Evolutionary conservation across 2,329 filamentous ascomycete species (phyloP), one percentile per base, ranked within the genome.

Genomic region (Verticillium nonalfalfae): DNA sequence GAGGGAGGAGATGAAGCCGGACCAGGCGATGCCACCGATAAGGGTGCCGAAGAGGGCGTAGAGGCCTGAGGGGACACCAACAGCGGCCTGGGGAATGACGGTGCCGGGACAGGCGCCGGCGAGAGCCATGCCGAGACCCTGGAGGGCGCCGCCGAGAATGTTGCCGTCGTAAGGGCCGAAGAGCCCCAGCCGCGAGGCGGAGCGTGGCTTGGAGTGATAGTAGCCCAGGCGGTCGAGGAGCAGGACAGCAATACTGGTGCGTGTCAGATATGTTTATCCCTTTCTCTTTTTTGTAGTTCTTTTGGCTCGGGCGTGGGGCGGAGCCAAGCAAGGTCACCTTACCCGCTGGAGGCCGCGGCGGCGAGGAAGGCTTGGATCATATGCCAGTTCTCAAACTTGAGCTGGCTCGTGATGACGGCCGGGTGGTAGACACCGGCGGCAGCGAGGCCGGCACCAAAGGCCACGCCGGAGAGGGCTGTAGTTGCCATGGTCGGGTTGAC

Each of bases 101-200:
- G 86, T 88, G 0, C 88, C 88, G 0, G 88, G 86, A 62, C 87
- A 90, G 0, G 86, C 82, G 9, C 86, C 86, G 0, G 86, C 82
- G 15, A 89, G 73, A 6, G 84, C 80, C 86, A 90, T 89, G 60
- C 88, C 88, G n/a, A 81, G 71, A 39, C 88, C 87, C 33, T 88
- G 79, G 2, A 89, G 72, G 15, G 78, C 68, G 4, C 87, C 88
- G 60, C 88, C 88, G 65, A 89, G 66, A 56, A 89, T 72, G 70
- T 90, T 90, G 61, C 85, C 87, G 67, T 89, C 86, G 67, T 85
- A 86, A 18, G 72, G 69, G 9, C 76, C 75, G 65, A 86, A 80
- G 67, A 86, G 74, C 59, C 79, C 81, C 33, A 86, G 69, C 6
- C 80, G 76, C 1, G 85, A 81, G 38, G 79, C 79, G 61, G 74